Percentiles rank a stretch among this genome's conserved stretches.
These are phyloP conservation scores for Phytophthora podocarpi DNA, from an alignment of 352 stramenopile genomes.

Conservation along the genomic window DNA sequence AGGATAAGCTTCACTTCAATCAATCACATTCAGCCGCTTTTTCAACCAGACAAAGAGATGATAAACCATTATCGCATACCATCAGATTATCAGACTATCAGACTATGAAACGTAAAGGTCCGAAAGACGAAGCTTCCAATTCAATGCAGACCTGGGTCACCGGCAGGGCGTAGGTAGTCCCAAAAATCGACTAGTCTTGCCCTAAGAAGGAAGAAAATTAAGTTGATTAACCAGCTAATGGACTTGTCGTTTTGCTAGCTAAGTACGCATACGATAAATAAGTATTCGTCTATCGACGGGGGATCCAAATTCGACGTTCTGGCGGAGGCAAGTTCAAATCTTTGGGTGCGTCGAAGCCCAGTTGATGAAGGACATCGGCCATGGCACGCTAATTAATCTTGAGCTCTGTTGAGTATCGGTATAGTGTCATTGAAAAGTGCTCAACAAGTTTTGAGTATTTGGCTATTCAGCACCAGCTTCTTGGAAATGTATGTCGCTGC, in stretches of 20 bases:
- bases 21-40: too few species aligned
- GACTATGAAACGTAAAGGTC: too few species aligned
- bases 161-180: too few species aligned
- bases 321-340: neutral
- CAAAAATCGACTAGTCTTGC: too few species aligned
- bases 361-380: neutral
- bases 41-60: too few species aligned
- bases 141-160: too few species aligned
- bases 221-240: neutral
- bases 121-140: too few species aligned
- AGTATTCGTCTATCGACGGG: neutral
- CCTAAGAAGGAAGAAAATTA: neutral
- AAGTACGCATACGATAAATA: neutral
- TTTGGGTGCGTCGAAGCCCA: neutral
- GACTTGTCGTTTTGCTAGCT: neutral
- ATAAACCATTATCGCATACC: too few species aligned
- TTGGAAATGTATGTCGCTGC: neutral
- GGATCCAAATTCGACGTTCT: neutral
- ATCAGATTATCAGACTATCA: too few species aligned
- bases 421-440: neutral
- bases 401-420: too few species aligned
- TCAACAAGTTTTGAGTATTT: neutral
- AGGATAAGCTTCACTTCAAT: too few species aligned
- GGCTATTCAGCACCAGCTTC: neutral
- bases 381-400: too few species aligned